Evolutionary conservation across 2,329 filamentous ascomycete species (phyloP).

Genomic region (Trichophyton mentagrophytes): DNA sequence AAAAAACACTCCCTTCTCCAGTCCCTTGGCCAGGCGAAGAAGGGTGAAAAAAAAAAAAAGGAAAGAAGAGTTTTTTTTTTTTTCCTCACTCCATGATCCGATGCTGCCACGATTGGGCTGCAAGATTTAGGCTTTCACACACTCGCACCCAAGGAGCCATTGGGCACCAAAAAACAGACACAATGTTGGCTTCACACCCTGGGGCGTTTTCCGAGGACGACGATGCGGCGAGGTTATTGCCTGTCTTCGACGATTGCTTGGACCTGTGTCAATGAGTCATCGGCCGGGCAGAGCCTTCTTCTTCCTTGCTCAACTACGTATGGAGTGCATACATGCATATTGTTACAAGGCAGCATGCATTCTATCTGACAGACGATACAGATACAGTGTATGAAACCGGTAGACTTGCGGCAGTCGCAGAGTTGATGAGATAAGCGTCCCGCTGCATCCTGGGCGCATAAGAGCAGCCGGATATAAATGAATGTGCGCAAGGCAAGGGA

Average conservation of each 20-base stretch:
- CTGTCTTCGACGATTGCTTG: neutral
- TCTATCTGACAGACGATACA: no score
- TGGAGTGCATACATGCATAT: neutral
- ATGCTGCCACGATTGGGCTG: constrained; percentile 2
- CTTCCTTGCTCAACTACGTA: neutral
- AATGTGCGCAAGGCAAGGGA: neutral
- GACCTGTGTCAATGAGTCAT: neutral
- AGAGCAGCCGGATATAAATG: neutral
- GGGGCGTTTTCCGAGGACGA: neutral
- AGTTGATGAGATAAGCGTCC: constrained; percentile 1
- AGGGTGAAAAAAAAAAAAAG: neutral
- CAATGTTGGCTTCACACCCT: neutral
- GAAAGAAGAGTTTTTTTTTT: neutral
- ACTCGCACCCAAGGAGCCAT: constrained; percentile 2
- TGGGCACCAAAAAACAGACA: constrained; percentile 1
- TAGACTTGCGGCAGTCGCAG: neutral
- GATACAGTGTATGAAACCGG: neutral
- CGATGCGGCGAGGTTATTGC: neutral
- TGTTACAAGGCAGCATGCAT: no score
- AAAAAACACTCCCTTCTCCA: neutral
- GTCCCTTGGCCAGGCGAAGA: neutral
- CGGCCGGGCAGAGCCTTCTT: neutral
- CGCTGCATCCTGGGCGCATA: neutral
- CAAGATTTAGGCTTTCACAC: neutral
- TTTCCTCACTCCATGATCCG: neutral